Percentiles rank a stretch among this genome's conserved stretches.
These are phyloP conservation scores for Calonectria hawksworthii DNA, from an alignment of 2,329 filamentous ascomycete genomes.

Conservation along the genomic window DNA sequence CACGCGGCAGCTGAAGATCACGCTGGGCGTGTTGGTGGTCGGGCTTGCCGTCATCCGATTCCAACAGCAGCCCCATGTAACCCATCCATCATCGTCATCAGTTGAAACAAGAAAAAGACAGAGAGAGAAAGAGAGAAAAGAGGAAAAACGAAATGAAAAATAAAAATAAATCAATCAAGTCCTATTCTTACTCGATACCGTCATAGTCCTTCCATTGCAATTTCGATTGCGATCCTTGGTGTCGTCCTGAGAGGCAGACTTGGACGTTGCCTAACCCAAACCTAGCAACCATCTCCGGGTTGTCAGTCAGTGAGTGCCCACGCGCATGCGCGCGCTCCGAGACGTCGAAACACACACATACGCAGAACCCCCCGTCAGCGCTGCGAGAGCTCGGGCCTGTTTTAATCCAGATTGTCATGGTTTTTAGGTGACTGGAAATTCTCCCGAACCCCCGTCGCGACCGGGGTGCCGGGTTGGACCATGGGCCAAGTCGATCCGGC, in stretches of 20 bases:
- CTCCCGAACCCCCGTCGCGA: slow-evolving; percentile 2
- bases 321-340: background rate
- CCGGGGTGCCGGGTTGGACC: background rate
- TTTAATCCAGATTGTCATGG: slow-evolving; percentile 13
- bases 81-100: background rate
- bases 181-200: background rate
- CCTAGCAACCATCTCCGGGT: slow-evolving; percentile 10
- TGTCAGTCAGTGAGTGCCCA: background rate
- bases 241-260: background rate
- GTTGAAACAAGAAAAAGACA: background rate
- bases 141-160: too few species aligned
- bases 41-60: background rate
- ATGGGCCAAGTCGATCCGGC: background rate
- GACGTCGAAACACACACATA: background rate
- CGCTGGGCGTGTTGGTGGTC: background rate
- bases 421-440: slow-evolving; percentile 7
- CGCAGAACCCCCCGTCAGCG: background rate
- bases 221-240: background rate
- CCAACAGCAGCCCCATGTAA: background rate
- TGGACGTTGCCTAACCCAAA: slow-evolving; percentile 7
- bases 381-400: background rate
- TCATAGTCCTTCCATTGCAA: background rate
- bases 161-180: background rate
- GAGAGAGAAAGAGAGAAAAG: background rate
- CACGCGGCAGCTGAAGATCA: slow-evolving; percentile 8